Base-by-base conservation (phyloP, 1,284 basidiomycete genomes). In the Ganoderma boninense region DNA sequence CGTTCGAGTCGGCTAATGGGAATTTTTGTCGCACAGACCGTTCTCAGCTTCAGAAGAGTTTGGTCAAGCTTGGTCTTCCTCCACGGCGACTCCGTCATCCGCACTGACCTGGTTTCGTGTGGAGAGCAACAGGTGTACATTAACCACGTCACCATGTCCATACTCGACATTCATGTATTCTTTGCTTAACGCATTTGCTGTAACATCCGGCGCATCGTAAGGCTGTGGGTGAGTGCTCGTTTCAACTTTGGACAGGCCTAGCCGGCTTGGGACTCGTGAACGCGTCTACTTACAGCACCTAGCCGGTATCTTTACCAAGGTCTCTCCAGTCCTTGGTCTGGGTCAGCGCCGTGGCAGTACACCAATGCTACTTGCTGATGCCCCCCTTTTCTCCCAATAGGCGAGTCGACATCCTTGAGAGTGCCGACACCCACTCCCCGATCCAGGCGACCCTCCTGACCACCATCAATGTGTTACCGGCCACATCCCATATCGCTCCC, bases 401-500 rank as follows among this genome's bases (percentile, higher is more conserved):
- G n/a, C n/a, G n/a, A n/a, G n/a, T n/a, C n/a, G 92, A 93, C 78
- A 90, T 93, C 35, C 67, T 93, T 18, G 92, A 93, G 78, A 91
- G 88, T 16, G 88, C 92, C 44, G 92, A 93, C 74, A 84, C 87
- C 74, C 79, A 84, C 74, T 78, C 79, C 0, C 84, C 88, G 16
- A 89, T 94, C 76, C 82, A 84, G 64, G 84, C 86, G 2, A 91
- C 89, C 11, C 80, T 95, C 10, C 93, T 95, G 77, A 92, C 92
- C 0, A 82, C 80, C 65, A 62, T n/a, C n/a, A n/a, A n/a, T n/a
- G n/a, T n/a, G n/a, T n/a, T n/a, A n/a, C n/a, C n/a, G n/a, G n/a
- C n/a, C 13, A n/a, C 35, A 7, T 23, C 13, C 23, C 10, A 26
- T 23, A 26, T 6, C 46, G 5, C 18, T n/a, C 20, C 46, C 56